Conservation (phyloP, 2,329 filamentous ascomycete genomes). For the Diaporthe caulivora region DNA sequence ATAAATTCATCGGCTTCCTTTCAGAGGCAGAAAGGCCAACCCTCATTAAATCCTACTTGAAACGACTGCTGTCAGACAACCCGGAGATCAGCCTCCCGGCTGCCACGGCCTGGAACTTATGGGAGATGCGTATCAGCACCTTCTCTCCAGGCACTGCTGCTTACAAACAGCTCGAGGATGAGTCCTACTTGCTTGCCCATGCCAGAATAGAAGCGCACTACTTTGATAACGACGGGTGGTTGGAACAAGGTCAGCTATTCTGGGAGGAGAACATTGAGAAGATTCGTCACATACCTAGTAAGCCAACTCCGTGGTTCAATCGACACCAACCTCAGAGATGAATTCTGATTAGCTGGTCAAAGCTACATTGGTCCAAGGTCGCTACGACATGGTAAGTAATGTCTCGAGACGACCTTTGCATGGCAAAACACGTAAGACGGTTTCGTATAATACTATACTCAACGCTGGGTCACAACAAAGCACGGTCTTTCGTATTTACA, state of each 20-base stretch:
- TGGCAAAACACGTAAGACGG: no score
- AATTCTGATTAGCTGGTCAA: background rate
- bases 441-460: background rate
- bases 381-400: conserved; percentile 16
- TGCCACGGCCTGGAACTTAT: conserved; percentile 27
- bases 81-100: conserved; percentile 10
- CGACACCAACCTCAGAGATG: accelerated
- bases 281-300: conserved; percentile 17
- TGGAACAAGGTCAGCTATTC: conserved; percentile 15
- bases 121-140: conserved; percentile 11
- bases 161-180: conserved; percentile 12
- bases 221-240: background rate
- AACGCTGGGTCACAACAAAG: background rate
- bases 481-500: background rate
- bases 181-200: conserved; percentile 17
- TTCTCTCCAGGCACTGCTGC: background rate
- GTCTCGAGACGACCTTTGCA: background rate
- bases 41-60: conserved; percentile 39
- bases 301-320: background rate
- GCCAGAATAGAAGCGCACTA: conserved; percentile 15
- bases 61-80: conserved; percentile 48
- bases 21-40: background rate
- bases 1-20: background rate
- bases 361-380: conserved; percentile 13
- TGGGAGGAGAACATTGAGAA: conserved; percentile 8